A percentile compares a stretch with the other conserved stretches of the same genome.
These are phyloP conservation scores for Pseudogymnoascus sp. DNA, from an alignment of 2,329 filamentous ascomycete genomes.

Conservation along the genomic window DNA sequence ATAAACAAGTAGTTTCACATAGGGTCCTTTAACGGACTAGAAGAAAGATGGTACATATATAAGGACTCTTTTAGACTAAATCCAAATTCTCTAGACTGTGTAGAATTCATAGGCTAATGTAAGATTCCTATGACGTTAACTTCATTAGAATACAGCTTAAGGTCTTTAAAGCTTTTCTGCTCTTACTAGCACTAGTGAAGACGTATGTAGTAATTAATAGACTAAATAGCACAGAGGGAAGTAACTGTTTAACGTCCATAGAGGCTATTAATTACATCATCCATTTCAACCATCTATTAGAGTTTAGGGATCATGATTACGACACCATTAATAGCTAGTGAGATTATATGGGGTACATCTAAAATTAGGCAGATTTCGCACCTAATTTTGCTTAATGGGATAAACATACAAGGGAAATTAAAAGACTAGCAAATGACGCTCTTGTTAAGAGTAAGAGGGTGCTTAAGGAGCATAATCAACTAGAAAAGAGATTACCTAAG, in stretches of 20 bases:
- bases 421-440: background rate
- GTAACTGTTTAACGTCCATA: background rate
- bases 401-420: background rate
- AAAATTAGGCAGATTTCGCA: background rate
- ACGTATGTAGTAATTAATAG: background rate
- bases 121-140: background rate
- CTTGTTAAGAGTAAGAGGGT: background rate
- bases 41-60: background rate
- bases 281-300: background rate
- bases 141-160: background rate
- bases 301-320: background rate
- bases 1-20: too few species aligned
- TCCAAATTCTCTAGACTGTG: background rate
- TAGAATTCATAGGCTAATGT: background rate
- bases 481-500: background rate
- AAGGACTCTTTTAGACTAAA: background rate
- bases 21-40: too few species aligned
- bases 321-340: background rate
- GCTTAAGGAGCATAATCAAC: background rate
- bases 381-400: background rate
- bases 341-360: background rate
- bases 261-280: background rate
- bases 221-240: background rate
- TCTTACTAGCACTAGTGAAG: background rate
- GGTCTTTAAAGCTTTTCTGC: background rate